These are phyloP conservation scores for Trichoderma asperellum DNA, from an alignment of 2,329 filamentous ascomycete genomes.

Conservation along the genomic window DNA sequence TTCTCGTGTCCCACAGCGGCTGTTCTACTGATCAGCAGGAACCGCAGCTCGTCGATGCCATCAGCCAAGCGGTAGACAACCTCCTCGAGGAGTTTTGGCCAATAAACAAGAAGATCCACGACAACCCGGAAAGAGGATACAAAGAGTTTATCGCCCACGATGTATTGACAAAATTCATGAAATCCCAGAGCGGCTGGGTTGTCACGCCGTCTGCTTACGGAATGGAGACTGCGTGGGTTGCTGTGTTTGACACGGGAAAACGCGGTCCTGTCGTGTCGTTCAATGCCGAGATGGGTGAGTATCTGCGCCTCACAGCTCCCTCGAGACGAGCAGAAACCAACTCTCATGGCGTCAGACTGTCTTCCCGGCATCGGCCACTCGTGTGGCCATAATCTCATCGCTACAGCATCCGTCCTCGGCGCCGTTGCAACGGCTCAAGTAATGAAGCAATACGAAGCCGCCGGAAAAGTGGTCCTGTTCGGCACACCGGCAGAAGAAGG, in stretches of 20 bases:
- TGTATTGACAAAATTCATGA: conserved; percentile 44
- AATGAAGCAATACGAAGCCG: conserved; percentile 46
- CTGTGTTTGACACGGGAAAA: conserved; percentile 44
- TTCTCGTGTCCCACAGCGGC: conserved; percentile 14
- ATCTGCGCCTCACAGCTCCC: background rate
- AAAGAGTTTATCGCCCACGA: conserved; percentile 49
- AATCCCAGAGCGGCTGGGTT: conserved; percentile 42
- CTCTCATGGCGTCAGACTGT: conserved; percentile 43
- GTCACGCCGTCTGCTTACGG: conserved; percentile 48
- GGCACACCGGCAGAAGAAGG: conserved; percentile 54
- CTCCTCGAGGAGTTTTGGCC: conserved; percentile 38
- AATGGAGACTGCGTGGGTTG: conserved; percentile 51
- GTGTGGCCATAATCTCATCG: conserved; percentile 60
- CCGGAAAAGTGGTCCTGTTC: conserved; percentile 51
- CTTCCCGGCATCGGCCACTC: conserved; percentile 56
- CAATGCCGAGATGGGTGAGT: conserved; percentile 44
- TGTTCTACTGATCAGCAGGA: background rate
- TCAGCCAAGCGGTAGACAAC: conserved; percentile 32
- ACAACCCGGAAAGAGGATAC: conserved; percentile 49
- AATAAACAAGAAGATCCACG: conserved; percentile 49
- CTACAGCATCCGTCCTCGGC: conserved; percentile 51
- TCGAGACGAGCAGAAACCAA: background rate
- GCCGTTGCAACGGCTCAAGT: conserved; percentile 52
- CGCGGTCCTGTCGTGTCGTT: conserved; percentile 47
- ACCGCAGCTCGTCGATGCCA: conserved; percentile 47